Evolutionary conservation across 1,284 basidiomycete species (phyloP), one percentile per base, ranked within the genome.

Genomic region (Moniliophthora roreri): DNA sequence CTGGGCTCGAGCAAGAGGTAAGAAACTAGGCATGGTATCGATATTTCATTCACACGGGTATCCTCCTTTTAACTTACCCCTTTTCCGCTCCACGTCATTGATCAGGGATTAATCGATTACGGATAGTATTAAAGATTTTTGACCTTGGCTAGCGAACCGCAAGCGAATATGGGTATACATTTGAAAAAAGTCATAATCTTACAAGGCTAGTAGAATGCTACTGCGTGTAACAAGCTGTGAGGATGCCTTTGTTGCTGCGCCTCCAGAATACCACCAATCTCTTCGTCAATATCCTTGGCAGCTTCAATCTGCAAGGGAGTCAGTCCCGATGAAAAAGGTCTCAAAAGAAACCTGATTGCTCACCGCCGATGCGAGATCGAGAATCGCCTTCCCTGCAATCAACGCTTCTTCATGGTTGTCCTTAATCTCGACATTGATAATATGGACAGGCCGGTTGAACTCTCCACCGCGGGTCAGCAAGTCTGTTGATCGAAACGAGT

Each of bases 381-480:
- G 76, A 62, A 99, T 96, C 1, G 96, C 95, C 69, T 89, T 92
- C 11, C 96, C 96, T 13, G 97, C 97, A 55, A 97, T 92, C 28
- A 91, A 78, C 0, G 97, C 97, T 70, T 99, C 97, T 76, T 99
- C 97, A 64, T 98, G 96, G 66, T 98, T 99, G 72, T 99, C 97
- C 75, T 93, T 98, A 74, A 99, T 99, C 68, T 99, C 97, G 56
- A 99, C 84, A 70, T 99, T 99, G 69, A 99, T 94, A 51, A 99
- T 74, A 69, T 99, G 97, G 20, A 99, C 95, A 0, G 94, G 87
- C 52, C 89, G 87, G 73, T 95, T 98, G 66, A 88, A 87, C 57
- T 99, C 96, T 1, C 95, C 93, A 23, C 94, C 95, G 57, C 93
- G 82, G 38, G 79, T 76, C 55, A 99, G 77, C 16, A 99, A 75